These are phyloP conservation scores for Urtica urens DNA, from an alignment of 306 rosid species.

Conservation along the genomic window DNA sequence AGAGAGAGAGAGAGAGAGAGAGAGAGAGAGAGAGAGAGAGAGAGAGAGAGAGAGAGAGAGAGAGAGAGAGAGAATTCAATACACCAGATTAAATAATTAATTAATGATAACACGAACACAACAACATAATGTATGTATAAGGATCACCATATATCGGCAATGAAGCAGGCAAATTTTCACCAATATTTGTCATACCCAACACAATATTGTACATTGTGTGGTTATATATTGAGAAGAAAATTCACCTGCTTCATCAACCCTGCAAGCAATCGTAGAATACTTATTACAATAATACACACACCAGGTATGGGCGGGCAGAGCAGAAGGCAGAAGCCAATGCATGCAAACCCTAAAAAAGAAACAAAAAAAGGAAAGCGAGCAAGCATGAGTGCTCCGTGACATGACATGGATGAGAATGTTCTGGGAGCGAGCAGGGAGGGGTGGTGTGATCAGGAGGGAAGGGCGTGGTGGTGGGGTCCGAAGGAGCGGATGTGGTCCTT, in stretches of 20 bases:
- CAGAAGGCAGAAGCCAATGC: too few relatives aligned
- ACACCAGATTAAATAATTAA: not conserved
- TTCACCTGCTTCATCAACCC: conserved; percentile 81
- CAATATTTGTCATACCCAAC: conserved; percentile 18
- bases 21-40: not conserved
- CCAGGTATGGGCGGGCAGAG: too few relatives aligned
- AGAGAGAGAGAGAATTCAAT: not conserved
- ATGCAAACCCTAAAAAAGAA: too few relatives aligned
- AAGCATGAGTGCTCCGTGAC: conserved; percentile 73
- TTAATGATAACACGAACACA: not conserved
- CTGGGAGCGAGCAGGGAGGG: conserved; percentile 72
- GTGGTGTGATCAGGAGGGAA: conserved; percentile 35
- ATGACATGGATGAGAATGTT: conserved; percentile 58
- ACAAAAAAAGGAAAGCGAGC: too few relatives aligned
- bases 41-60: not conserved
- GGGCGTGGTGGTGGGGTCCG: conserved; percentile 59
- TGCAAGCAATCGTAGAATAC: conserved; percentile 29
- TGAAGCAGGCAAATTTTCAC: conserved; percentile 90
- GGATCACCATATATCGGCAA: conserved; percentile 34
- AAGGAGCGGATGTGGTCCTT: conserved; percentile 81
- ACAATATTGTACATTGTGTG: conserved; percentile 10
- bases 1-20: too few relatives aligned
- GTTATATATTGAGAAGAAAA: conserved; percentile 40
- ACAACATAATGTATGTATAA: not conserved
- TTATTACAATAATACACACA: conserved; percentile 23